Evolutionary conservation across 345 rosid species (phyloP).

Genomic region (Viola odorata): DNA sequence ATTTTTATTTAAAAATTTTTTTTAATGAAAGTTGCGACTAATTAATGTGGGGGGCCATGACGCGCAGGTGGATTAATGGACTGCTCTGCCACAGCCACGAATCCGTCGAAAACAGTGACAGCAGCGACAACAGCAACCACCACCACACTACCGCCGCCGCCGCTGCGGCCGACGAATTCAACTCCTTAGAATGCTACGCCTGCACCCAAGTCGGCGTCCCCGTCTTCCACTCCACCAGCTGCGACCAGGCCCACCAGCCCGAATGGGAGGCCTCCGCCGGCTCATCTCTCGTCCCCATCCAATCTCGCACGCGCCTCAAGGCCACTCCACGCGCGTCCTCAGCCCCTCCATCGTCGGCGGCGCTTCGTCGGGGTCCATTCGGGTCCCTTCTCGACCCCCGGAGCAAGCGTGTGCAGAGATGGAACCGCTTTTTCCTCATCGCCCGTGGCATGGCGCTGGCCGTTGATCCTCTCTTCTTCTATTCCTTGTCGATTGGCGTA

Average conservation of each 20-base stretch:
- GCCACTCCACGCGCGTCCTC: slow-evolving; percentile 2
- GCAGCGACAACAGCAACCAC: neutral
- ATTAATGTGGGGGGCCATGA: neutral
- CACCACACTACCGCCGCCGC: slow-evolving; percentile 8
- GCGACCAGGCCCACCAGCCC: slow-evolving; percentile 81
- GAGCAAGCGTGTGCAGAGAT: slow-evolving; percentile 55
- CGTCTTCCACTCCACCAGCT: slow-evolving; percentile 87
- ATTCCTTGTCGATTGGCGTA: slow-evolving; percentile 55
- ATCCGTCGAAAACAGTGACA: neutral
- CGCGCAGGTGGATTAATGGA: slow-evolving; percentile 40
- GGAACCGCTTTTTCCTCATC: slow-evolving; percentile 65
- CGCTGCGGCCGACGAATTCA: slow-evolving; percentile 11
- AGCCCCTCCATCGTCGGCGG: slow-evolving; percentile 2
- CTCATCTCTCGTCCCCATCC: slow-evolving; percentile 81
- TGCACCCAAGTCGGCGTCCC: slow-evolving; percentile 95
- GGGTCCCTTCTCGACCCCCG: slow-evolving; percentile 61
- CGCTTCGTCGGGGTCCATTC: slow-evolving; percentile 24
- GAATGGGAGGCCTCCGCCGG: slow-evolving; percentile 98
- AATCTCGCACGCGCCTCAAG: slow-evolving; percentile 19
- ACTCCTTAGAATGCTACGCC: slow-evolving; percentile 75
- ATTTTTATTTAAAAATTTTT: neutral
- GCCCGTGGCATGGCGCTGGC: slow-evolving; percentile 81
- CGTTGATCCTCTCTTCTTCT: slow-evolving; percentile 80
- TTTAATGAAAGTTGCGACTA: neutral
- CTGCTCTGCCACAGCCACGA: slow-evolving; percentile 2